Evolutionary conservation across 1,139 yeast genomes (phyloP).

Genomic region (Debaryomycetaceae sp.): DNA sequence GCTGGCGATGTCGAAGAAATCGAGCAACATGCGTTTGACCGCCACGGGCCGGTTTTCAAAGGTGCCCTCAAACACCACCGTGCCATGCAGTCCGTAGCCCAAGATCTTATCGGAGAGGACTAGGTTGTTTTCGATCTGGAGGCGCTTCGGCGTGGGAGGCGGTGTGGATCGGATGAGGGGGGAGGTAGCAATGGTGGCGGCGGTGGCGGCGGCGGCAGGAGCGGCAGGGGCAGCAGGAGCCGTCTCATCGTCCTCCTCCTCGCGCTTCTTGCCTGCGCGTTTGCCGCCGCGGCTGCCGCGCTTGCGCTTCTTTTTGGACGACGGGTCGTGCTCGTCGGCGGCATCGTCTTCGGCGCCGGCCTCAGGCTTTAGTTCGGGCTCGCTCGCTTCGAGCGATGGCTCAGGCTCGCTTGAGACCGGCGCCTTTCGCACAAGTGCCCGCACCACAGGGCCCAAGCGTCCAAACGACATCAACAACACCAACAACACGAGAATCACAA

Average conservation of each 20-base stretch:
- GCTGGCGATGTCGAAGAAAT: slow-evolving; percentile 92
- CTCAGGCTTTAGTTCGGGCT: background rate
- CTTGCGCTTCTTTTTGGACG: slow-evolving; percentile 52
- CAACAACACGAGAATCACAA: slow-evolving; percentile 33
- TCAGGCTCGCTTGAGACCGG: too few relatives aligned
- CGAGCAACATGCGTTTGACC: slow-evolving; percentile 87
- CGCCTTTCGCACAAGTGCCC: too few relatives aligned
- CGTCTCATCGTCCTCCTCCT: slow-evolving; percentile 23
- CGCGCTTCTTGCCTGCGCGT: slow-evolving; percentile 45
- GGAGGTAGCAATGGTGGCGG: slow-evolving; percentile 2
- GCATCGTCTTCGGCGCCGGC: slow-evolving; percentile 2
- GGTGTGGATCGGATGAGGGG: slow-evolving; percentile 5
- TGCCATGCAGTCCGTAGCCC: slow-evolving; percentile 97
- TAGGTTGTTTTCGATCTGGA: slow-evolving; percentile 50
- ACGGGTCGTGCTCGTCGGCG: slow-evolving; percentile 9
- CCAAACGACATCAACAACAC: slow-evolving; percentile 28
- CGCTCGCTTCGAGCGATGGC: background rate
- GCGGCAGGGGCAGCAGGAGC: slow-evolving; percentile 9
- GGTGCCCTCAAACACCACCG: slow-evolving; percentile 85
- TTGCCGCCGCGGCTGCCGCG: slow-evolving; percentile 86
- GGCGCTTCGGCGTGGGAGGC: slow-evolving; percentile 21
- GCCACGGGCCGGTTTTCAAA: slow-evolving; percentile 95
- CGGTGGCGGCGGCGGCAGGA: background rate
- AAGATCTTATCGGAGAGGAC: slow-evolving; percentile 66
- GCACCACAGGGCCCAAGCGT: too few relatives aligned